Percentiles rank a stretch among this genome's conserved stretches.
Conservation (phyloP, 495 filamentous ascomycete genomes). For the Pyrenula aspistea region DNA sequence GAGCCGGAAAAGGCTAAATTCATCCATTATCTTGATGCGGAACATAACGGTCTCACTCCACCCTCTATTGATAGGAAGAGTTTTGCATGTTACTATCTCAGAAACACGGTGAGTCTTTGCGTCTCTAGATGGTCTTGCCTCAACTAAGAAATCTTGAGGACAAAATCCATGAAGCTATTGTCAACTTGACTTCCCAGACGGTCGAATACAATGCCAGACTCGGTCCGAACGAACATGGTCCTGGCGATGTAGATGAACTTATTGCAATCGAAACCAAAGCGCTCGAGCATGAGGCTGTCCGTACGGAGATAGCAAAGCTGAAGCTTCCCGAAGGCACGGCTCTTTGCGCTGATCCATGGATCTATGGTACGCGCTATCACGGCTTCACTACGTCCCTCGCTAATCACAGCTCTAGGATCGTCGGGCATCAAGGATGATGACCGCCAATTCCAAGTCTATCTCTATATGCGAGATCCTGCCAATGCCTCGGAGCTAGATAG, state of each 20-base stretch:
- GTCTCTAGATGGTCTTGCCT: not conserved
- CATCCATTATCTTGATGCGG: constrained; percentile 39
- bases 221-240: constrained; percentile 14
- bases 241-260: constrained; percentile 29
- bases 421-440: constrained; percentile 11
- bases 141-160: constrained; percentile 23
- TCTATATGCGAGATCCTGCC: constrained; percentile 21
- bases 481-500: constrained; percentile 1
- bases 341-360: constrained; percentile 29
- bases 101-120: constrained; percentile 38
- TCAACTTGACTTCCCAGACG: constrained; percentile 36
- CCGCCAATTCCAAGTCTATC: constrained; percentile 31
- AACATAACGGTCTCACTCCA: constrained; percentile 22
- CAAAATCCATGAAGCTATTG: constrained; percentile 55
- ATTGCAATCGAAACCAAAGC: constrained; percentile 27
- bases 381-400: constrained; percentile 8
- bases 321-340: constrained; percentile 18
- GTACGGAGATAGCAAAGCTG: constrained; percentile 30
- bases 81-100: constrained; percentile 52
- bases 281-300: constrained; percentile 26
- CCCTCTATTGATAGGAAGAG: constrained; percentile 33
- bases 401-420: constrained; percentile 7
- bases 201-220: constrained; percentile 39
- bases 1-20: constrained; percentile 53
- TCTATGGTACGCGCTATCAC: constrained; percentile 27